Evolutionary conservation across 176 grass and related monocot genomes (phyloP), one percentile per base, ranked within the genome.

Genomic region (Bothriochloa decipiens): DNA sequence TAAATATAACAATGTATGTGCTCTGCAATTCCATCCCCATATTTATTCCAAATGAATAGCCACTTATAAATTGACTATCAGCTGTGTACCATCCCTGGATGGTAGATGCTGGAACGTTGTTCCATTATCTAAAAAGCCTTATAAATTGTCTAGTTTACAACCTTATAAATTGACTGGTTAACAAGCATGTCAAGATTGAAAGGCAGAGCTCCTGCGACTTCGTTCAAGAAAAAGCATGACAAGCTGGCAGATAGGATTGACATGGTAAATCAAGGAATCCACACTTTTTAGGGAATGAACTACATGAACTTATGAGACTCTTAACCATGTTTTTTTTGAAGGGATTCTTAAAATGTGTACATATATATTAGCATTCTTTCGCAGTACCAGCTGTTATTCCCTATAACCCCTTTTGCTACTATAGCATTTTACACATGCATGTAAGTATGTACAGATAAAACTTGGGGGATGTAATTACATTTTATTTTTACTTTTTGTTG

Each of bases 281-380:
- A 25, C 17, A 68, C 18, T 6, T 86, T 85, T 46, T 46, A 25
- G 25, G 42, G 16, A 73, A 55, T 43, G 70, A 14, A 6, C 18
- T 58, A 60, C 33, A 58, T 55, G 14, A 43, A 7, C 8, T 3
- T 43, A 25, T 42, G 20, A n/a, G n/a, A 40, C 11, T 87, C 36
- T 36, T 37, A 11, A 27, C 23, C 73, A 55, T 33, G 3, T 57
- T 67, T 67, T 67, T 40, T 41, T 28, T 16, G 45, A 33, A 58
- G 22, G 45, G 64, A 6, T 65, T 55, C 43, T 79, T 88, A 11
- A 79, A 65, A 74, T 75, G 29, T 22, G 62, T 49, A 28, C 14
- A 80, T 16, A 73, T 11, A 55, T 74, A 25, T 9, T 4, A 74
- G 33, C 12, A 72, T 50, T 72, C 2, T 28, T 16, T 71, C 45